phyloP scores from a whole-genome alignment of 1,284 basidiomycete genomes.

The Pseudozyma pruni region DNA sequence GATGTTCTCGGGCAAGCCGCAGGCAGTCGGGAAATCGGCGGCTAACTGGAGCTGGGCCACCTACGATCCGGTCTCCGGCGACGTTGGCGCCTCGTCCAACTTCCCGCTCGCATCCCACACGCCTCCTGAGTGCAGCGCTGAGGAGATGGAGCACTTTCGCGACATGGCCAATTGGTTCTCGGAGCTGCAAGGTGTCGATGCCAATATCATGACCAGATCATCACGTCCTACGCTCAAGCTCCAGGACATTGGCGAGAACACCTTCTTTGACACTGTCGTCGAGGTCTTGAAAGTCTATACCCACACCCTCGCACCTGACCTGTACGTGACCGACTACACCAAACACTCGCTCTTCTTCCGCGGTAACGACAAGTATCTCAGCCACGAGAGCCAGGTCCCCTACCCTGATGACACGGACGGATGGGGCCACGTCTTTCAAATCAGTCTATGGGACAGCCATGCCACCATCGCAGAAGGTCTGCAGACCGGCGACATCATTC shows the following conservation, averaged over 20 bases:
- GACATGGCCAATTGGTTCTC: slow-evolving; percentile 42
- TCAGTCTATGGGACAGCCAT: slow-evolving; percentile 57
- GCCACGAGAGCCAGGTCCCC: slow-evolving; percentile 14
- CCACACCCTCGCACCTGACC: slow-evolving; percentile 43
- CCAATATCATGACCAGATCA: slow-evolving; percentile 22
- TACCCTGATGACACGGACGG: slow-evolving; percentile 44
- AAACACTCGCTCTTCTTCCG: slow-evolving; percentile 44
- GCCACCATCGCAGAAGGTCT: slow-evolving; percentile 49
- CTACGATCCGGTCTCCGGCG: slow-evolving; percentile 40
- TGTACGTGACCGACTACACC: slow-evolving; percentile 64
- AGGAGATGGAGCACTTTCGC: slow-evolving; percentile 48
- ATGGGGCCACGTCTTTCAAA: slow-evolving; percentile 54
- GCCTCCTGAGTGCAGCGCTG: slow-evolving; percentile 32
- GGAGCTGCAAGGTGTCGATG: slow-evolving; percentile 32
- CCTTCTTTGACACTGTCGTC: slow-evolving; percentile 55
- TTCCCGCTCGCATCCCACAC: slow-evolving; percentile 31
- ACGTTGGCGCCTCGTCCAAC: slow-evolving; percentile 32
- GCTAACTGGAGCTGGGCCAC: slow-evolving; percentile 38
- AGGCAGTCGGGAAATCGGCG: slow-evolving; percentile 41
- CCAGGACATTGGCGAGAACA: slow-evolving; percentile 31
- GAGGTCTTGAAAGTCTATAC: slow-evolving; percentile 58
- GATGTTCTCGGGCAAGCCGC: slow-evolving; percentile 38
- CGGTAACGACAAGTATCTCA: slow-evolving; percentile 51
- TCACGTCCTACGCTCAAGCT: slow-evolving; percentile 37
- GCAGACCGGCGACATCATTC: slow-evolving; percentile 51